A percentile compares a stretch with the other conserved stretches of the same genome.
These are phyloP conservation scores for Acanthamoeba castellanii DNA, from an alignment of 208 protist genomes.

Conservation along the genomic window DNA sequence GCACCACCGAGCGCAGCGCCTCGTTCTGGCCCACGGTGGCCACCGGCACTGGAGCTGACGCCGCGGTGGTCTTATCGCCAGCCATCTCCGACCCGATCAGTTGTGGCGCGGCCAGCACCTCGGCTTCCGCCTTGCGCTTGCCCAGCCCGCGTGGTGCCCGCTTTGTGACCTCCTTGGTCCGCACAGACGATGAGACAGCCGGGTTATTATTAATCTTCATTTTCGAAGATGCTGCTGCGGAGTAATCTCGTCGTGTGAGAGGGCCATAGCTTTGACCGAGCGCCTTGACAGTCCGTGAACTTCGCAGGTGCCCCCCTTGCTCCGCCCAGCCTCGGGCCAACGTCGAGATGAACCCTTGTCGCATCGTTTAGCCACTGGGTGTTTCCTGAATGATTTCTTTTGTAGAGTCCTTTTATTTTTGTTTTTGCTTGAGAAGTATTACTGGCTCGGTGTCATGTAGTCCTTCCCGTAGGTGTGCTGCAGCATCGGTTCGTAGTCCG, in stretches of 20 bases:
- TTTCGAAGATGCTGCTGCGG: too few species aligned
- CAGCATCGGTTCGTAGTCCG: background rate
- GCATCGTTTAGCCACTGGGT: too few species aligned
- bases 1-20: constrained; percentile 6
- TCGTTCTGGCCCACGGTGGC: background rate
- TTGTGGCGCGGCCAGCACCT: background rate
- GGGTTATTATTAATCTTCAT: too few species aligned
- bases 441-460: background rate
- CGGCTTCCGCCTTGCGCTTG: too few species aligned
- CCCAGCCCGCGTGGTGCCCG: too few species aligned
- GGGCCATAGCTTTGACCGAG: background rate
- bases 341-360: too few species aligned
- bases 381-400: too few species aligned
- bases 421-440: background rate
- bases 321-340: background rate
- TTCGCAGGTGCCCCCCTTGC: background rate
- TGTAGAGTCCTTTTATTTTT: too few species aligned
- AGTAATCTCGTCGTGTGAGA: background rate
- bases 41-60: background rate
- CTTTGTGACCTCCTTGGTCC: too few species aligned
- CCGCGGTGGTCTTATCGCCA: background rate
- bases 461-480: constrained; percentile 12
- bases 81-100: background rate
- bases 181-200: too few species aligned
- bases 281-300: background rate